Evolutionary conservation across 176 grass and related monocot genomes (phyloP), one percentile per base, ranked within the genome.

Genomic region (Olyra latifolia): DNA sequence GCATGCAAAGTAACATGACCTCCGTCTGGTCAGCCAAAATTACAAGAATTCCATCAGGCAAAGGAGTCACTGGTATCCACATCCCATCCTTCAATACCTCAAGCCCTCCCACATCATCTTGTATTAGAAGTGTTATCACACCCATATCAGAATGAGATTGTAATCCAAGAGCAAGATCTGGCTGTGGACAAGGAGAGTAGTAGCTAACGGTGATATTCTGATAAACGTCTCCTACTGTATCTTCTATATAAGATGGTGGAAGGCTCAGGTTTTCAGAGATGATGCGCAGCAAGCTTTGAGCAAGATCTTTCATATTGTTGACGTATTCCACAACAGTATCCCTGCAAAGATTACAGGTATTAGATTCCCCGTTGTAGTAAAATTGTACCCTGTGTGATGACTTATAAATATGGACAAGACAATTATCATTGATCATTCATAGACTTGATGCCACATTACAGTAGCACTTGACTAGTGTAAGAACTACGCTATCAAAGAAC

Each of bases 61-160:
- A 53, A 75, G 96, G 67, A 40, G 67, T 52, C 22, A 95, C 84
- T 43, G 78, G 72, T 88, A 95, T 69, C 96, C 96, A 98, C 69
- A 89, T 75, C 39, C 65, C 92, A 84, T 98, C 96, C 71, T 95
- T 93, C 29, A 98, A 69, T 66, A 98, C 88, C 78, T 98, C 96
- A 0, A 98, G 86, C 3, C 96, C 96, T 68, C 83, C 90, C 25
- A 98, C 92, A 62, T 95, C 86, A 87, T 98, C 96, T 95, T 98
- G 92, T 86, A 98, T 93, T 68, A 98, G 61, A 82, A 98, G 88
- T 14, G 96, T 98, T 75, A 98, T 86, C 19, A 74, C 88, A 9
- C 96, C 92, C 84, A 98, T 95, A 87, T 98, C 96, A 83, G 96
- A 98, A 82, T 98, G 96, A 55, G 96, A 83, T 90, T 95, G 92